Base-by-base conservation (phyloP, 208 protist genomes). In the Crithidia bombi region DNA sequence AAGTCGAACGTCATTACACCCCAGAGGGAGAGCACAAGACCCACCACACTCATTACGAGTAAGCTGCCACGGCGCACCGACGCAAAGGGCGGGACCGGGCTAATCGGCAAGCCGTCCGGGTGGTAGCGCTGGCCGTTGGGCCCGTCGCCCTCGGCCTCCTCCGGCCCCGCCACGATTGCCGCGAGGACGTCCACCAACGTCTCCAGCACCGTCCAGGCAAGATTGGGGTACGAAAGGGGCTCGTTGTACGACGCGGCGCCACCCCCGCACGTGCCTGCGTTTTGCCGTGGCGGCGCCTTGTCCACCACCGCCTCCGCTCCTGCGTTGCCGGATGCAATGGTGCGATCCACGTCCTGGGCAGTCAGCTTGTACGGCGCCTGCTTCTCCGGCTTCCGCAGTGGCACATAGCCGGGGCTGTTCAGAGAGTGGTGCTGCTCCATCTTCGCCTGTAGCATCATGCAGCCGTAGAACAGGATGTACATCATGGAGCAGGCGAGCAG, bases 391-490 rank as follows among this genome's bases (percentile, higher is more conserved):
- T 71, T 49, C 35, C 36, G 54, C n/a, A 55, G 41, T 3, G 56
- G 58, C 30, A 30, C 51, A 0, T 30, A 36, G n/a, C 44, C 35
- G 0, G 38, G 25, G 4, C 15, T 9, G 36, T 12, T n/a, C 43
- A 54, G 17, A 17, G 58, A 36, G 38, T 49, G 7, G 44, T 51
- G 33, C 35, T 49, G 35, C 52, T 73, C 65, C 39, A 73, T 35
- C 41, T 19, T 19, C 5, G 39, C 28, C 21, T 64, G 54, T 36
- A 81, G 26, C 21, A 51, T 19, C 10, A 83, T 35, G 35, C 65
- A 68, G 19, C 50, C 58, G 55, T 66, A 79, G 46, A 83, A 66
- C 21, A 86, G 54, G 25, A 80, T 63, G 65, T 86, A 86, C 47
- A 82, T 54, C 56, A 81, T 28, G 0, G 69, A 65, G 43, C 65